phyloP scores from a whole-genome alignment of 805 yeast species.

The Saturnispora kantuleensis region DNA sequence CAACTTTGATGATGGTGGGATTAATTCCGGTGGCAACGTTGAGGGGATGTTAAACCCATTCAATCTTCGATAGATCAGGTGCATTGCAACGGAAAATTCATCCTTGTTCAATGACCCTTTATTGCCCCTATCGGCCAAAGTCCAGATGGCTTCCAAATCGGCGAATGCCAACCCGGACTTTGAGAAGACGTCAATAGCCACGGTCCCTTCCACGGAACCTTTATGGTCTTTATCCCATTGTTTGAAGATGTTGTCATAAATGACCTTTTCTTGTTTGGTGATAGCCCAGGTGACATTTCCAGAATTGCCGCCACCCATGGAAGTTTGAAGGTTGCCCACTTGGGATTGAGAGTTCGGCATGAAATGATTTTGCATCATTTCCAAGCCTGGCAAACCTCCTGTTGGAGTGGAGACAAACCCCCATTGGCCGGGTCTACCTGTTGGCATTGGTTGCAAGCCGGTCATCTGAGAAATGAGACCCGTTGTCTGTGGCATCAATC shows the following conservation, averaged over 20 bases:
- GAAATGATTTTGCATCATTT: constrained; percentile 56
- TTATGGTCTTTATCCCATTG: constrained; percentile 68
- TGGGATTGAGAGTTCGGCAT: constrained; percentile 39
- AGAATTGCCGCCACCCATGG: constrained; percentile 24
- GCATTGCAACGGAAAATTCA: constrained; percentile 96
- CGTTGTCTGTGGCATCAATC: constrained; percentile 24
- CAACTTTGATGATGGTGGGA: constrained; percentile 77
- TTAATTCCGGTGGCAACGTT: constrained; percentile 74
- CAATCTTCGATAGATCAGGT: constrained; percentile 79
- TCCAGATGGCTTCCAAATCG: constrained; percentile 89
- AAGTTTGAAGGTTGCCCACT: constrained; percentile 19
- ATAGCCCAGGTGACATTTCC: constrained; percentile 72
- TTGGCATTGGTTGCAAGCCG: constrained; percentile 41
- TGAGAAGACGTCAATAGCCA: constrained; percentile 78
- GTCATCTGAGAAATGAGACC: constrained; percentile 34
- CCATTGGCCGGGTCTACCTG: constrained; percentile 72
- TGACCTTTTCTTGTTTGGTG: constrained; percentile 75
- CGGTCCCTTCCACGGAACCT: constrained; percentile 70
- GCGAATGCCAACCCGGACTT: constrained; percentile 82
- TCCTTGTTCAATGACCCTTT: constrained; percentile 78
- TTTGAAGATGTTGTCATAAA: constrained; percentile 78
- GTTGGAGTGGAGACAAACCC: constrained; percentile 63
- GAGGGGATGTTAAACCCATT: constrained; percentile 83
- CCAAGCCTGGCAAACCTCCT: constrained; percentile 63
- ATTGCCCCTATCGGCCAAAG: constrained; percentile 70